These are phyloP conservation scores for Pelagophyceae sp. DNA, from an alignment of 352 stramenopile genomes.

Conservation along the genomic window DNA sequence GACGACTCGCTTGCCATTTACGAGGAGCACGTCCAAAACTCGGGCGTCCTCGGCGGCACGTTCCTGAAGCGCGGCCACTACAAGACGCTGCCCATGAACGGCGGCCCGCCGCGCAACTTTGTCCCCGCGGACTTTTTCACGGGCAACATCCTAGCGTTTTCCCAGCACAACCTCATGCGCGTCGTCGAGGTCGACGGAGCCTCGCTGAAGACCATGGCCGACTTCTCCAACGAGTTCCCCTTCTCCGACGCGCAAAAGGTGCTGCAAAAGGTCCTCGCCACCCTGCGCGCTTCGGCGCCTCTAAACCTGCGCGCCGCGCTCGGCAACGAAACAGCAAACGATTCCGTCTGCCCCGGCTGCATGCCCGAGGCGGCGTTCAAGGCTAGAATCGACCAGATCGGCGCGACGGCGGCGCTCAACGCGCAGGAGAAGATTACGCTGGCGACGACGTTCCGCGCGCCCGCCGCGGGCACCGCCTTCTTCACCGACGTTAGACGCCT, in stretches of 20 bases:
- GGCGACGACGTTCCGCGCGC: neutral
- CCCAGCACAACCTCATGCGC: slow-evolving; percentile 53
- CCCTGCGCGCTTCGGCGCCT: neutral
- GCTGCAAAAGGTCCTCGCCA: neutral
- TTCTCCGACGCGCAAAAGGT: slow-evolving; percentile 40
- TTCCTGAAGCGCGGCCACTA: slow-evolving; percentile 64
- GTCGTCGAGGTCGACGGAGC: slow-evolving; percentile 42
- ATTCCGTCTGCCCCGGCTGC: neutral
- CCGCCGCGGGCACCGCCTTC: neutral
- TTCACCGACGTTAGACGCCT: neutral
- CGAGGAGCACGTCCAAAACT: slow-evolving; percentile 58
- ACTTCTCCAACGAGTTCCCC: slow-evolving; percentile 52
- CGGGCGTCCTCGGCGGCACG: slow-evolving; percentile 51
- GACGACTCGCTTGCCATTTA: slow-evolving; percentile 64
- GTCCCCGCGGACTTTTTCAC: slow-evolving; percentile 53
- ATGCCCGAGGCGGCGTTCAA: neutral
- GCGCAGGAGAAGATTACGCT: neutral
- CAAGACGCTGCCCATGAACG: slow-evolving; percentile 46
- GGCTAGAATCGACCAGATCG: neutral
- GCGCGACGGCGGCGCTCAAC: neutral
- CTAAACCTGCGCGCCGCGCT: neutral
- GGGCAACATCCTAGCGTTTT: slow-evolving; percentile 57
- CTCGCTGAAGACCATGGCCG: slow-evolving; percentile 57
- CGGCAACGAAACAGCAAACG: neutral
- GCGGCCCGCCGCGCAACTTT: neutral